A percentile compares a stretch with the other conserved stretches of the same genome.
Conservation (phyloP, 2,329 filamentous ascomycete species). For the Trichoderma citrinoviride region DNA sequence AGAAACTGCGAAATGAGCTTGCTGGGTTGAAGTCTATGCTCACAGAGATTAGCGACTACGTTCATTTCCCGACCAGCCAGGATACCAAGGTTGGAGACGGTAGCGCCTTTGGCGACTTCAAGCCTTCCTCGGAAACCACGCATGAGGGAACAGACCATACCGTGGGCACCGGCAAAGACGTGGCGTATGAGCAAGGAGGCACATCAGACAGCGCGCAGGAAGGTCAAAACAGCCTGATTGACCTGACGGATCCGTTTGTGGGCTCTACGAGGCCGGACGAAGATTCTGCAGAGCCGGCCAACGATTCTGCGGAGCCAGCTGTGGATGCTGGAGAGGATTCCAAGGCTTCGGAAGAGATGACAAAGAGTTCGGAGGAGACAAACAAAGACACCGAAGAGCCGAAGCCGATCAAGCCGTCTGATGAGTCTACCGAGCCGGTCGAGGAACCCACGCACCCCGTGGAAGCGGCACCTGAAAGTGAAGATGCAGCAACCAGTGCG, state of each 20-base stretch:
- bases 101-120: slow-evolving; percentile 5
- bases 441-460: neutral
- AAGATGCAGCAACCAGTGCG: neutral
- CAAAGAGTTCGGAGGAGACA: neutral
- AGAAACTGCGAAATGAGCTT: slow-evolving; percentile 57
- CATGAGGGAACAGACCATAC: neutral
- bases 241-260: neutral
- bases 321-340: neutral
- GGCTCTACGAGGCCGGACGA: neutral
- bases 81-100: slow-evolving; percentile 19
- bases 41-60: slow-evolving; percentile 32
- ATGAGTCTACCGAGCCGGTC: neutral
- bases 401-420: neutral
- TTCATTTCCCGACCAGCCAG: slow-evolving; percentile 21
- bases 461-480: neutral
- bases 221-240: neutral
- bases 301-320: neutral
- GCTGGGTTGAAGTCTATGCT: slow-evolving; percentile 54
- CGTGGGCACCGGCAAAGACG: neutral
- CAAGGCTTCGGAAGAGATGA: neutral
- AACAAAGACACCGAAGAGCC: neutral
- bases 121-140: neutral
- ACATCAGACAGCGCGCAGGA: neutral
- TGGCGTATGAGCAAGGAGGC: neutral
- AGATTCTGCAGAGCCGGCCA: neutral